These are phyloP conservation scores for Fusarium stilboides DNA, from an alignment of 2,329 filamentous ascomycete genomes.

Conservation along the genomic window DNA sequence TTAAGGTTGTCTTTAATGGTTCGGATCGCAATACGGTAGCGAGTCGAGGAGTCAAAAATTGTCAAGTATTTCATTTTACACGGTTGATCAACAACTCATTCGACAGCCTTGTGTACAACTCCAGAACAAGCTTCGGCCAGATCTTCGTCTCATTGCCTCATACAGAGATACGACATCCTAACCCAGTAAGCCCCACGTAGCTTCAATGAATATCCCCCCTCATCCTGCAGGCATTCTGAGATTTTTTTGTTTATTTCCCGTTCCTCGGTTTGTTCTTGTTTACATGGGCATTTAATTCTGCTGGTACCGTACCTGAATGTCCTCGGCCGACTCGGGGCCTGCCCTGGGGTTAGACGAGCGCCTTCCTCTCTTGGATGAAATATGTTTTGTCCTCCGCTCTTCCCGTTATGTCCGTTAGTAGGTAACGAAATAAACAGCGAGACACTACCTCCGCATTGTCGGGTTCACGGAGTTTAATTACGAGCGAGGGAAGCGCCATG, in stretches of 20 bases:
- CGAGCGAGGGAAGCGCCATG: constrained; percentile 42
- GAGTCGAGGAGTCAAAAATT: background rate
- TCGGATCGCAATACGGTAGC: background rate
- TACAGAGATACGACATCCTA: constrained; percentile 26
- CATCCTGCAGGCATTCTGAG: constrained; percentile 9
- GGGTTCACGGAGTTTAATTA: constrained; percentile 46
- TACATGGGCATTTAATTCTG: constrained; percentile 3
- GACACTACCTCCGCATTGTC: constrained; percentile 37
- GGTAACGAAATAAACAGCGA: constrained; percentile 9
- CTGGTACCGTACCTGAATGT: background rate
- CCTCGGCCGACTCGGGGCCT: constrained; percentile 14
- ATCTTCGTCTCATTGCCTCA: constrained; percentile 35
- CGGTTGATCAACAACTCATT: background rate
- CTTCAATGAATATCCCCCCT: constrained; percentile 17
- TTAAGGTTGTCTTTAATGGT: constrained; percentile 5
- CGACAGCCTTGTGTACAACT: constrained; percentile 9
- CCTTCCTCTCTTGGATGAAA: constrained; percentile 40
- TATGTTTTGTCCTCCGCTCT: constrained; percentile 24
- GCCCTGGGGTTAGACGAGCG: constrained; percentile 4
- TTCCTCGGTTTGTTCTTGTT: constrained; percentile 3
- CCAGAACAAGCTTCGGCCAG: constrained; percentile 31
- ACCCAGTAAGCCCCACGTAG: constrained; percentile 31
- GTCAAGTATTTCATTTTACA: background rate
- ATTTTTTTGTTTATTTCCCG: constrained; percentile 3
- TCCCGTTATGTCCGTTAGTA: constrained; percentile 23